Percentiles rank a stretch among this genome's conserved stretches.
Evolutionary conservation across 139 green algal genomes (phyloP).

Genomic region (Tetradesmus lagerheimii): DNA sequence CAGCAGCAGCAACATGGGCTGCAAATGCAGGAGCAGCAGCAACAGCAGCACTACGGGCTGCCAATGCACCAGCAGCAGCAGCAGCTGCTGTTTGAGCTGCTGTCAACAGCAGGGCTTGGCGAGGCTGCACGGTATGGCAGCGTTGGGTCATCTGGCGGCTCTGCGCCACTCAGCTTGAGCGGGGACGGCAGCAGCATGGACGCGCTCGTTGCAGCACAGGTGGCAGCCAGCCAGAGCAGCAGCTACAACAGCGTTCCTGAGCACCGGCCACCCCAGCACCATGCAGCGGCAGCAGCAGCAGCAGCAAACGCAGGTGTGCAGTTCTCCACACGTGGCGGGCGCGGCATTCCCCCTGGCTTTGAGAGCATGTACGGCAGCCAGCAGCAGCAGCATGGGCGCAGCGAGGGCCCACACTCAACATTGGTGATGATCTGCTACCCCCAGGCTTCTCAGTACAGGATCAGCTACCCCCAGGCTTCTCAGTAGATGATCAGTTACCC

Average conservation of each 20-base stretch:
- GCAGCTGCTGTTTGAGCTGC: constrained; percentile 43
- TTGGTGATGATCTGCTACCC: too few species aligned
- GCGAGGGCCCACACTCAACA: background rate
- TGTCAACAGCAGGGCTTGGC: constrained; percentile 18
- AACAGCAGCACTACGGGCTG: background rate
- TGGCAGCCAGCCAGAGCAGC: background rate
- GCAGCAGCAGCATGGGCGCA: constrained; percentile 3
- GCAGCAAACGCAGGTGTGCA: background rate
- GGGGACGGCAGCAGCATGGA: background rate
- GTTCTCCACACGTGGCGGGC: background rate
- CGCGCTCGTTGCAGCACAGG: background rate
- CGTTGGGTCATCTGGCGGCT: background rate
- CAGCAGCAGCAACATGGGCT: too few species aligned
- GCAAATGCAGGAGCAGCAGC: too few species aligned
- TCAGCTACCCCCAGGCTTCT: too few species aligned
- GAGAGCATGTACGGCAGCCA: background rate
- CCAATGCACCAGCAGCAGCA: constrained; percentile 30
- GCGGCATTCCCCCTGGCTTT: background rate
- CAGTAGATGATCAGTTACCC: constrained; percentile 37
- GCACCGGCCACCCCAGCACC: background rate
- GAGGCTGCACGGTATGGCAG: background rate
- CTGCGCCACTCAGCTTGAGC: background rate
- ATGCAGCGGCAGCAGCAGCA: background rate
- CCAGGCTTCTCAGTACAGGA: too few species aligned
- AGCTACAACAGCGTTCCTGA: constrained; percentile 34